Conservation (phyloP, 208 protist genomes). For the Acanthamoeba triangularis region DNA sequence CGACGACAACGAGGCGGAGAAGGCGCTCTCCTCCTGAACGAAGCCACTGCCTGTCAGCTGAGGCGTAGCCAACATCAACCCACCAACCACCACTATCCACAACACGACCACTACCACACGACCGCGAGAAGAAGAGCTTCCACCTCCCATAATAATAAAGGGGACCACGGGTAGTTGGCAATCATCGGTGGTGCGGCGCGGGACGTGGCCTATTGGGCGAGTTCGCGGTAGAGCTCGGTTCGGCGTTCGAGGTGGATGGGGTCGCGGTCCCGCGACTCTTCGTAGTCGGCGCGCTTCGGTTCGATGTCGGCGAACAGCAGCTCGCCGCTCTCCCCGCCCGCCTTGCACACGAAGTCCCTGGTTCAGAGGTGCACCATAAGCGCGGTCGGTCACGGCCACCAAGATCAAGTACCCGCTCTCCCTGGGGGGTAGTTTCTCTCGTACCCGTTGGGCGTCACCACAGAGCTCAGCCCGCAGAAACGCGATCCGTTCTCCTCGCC, state of each 20-base stretch:
- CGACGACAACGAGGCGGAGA: not conserved
- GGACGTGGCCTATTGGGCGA: not conserved
- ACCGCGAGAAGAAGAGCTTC: conserved; percentile 12
- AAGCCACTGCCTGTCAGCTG: too few species aligned
- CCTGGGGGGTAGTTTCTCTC: not conserved
- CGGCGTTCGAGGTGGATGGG: conserved; percentile 31
- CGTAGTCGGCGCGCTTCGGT: not conserved
- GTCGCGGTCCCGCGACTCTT: not conserved
- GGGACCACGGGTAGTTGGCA: not conserved
- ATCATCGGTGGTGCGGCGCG: not conserved
- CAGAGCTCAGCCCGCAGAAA: conserved; percentile 35
- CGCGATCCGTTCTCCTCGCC: conserved; percentile 30
- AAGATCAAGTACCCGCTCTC: not conserved
- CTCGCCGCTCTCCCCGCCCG: not conserved
- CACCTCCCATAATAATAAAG: not conserved
- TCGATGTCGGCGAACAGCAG: conserved; percentile 11
- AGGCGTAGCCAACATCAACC: not conserved
- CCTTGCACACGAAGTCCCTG: not conserved
- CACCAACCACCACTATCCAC: not conserved
- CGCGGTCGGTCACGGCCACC: too few species aligned
- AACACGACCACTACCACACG: not conserved
- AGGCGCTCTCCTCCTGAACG: not conserved
- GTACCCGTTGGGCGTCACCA: conserved; percentile 15
- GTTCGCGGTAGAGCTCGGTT: not conserved
- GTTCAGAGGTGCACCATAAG: too few species aligned